These are phyloP conservation scores for Hyaloscypha bicolor DNA, from an alignment of 495 filamentous ascomycete genomes.

Conservation along the genomic window DNA sequence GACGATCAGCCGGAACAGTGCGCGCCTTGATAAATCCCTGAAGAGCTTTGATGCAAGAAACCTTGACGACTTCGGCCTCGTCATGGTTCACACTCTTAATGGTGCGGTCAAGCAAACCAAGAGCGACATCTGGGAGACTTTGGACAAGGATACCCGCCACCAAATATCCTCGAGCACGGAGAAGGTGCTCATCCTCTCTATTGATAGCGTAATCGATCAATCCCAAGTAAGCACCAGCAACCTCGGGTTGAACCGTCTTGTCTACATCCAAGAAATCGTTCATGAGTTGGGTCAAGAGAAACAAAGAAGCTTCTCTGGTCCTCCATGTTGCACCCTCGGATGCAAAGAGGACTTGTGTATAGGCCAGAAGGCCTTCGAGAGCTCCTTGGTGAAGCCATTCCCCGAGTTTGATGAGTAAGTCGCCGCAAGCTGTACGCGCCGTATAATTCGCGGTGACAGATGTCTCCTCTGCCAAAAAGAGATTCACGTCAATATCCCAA, in stretches of 20 bases:
- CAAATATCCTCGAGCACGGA: slow-evolving; percentile 83
- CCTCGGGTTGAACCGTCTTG: slow-evolving; percentile 62
- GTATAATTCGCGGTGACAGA: slow-evolving; percentile 97
- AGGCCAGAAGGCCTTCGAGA: slow-evolving; percentile 71
- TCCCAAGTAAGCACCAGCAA: slow-evolving; percentile 71
- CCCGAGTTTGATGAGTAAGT: slow-evolving; percentile 87
- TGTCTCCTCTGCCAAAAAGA: slow-evolving; percentile 93
- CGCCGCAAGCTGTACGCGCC: slow-evolving; percentile 85
- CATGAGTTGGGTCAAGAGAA: slow-evolving; percentile 76
- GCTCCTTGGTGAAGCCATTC: slow-evolving; percentile 78
- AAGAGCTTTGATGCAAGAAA: slow-evolving; percentile 84
- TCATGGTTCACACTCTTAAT: slow-evolving; percentile 75
- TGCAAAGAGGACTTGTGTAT: slow-evolving; percentile 69
- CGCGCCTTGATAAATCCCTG: slow-evolving; percentile 74
- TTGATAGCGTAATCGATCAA: slow-evolving; percentile 77
- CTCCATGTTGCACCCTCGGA: slow-evolving; percentile 58
- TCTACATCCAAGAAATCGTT: slow-evolving; percentile 78
- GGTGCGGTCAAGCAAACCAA: slow-evolving; percentile 68
- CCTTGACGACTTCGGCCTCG: slow-evolving; percentile 82
- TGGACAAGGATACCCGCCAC: slow-evolving; percentile 73
- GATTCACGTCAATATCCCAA: slow-evolving; percentile 95
- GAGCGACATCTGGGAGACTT: slow-evolving; percentile 54
- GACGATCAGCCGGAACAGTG: slow-evolving; percentile 57
- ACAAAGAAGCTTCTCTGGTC: slow-evolving; percentile 77
- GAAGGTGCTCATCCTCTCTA: slow-evolving; percentile 61